Base-by-base conservation (phyloP, 805 yeast species). In the Maudiozyma pseudohumilis region DNA sequence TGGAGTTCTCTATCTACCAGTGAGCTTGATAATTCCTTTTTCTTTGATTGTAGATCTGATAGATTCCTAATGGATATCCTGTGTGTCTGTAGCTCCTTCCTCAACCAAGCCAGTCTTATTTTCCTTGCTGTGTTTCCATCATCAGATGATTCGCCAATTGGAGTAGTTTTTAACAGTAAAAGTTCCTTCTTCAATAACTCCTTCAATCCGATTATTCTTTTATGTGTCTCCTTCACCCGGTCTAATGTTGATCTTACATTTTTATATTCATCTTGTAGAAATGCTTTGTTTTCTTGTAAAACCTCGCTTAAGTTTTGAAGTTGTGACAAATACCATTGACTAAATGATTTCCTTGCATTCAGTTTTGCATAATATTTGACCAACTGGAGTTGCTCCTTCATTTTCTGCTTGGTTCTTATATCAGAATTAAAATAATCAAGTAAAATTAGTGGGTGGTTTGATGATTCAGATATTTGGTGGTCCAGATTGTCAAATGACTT, bases 281-380 rank as follows among this genome's bases (percentile, higher is more conserved):
- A 21, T 2, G 40, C 26, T 2, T 54, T 26, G 35, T 59, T 57
- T 29, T 57, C 64, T 12, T 40, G 29, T 16, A 60, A 33, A 7
- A 55, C 61, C 17, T 34, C 53, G 23, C 68, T 48, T 12, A 77
- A 59, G 29, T 73, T 75, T 18, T 62, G 59, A 5, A 71, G 49
- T 33, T 76, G 65, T 42, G 73, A 72, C 10, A 62, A 52, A 42
- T 83, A 59, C 86, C 85, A 78, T 35, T 68, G 70, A 45, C 72
- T 73, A 83, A 84, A 78, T 0, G 70, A 69, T 27, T 65, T 67
- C 40, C 63, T 65, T 0, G 83, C 74, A 47, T 72, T 73, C 22
- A 67, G 61, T 22, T 75, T 62, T 1, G 82, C 65, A 41, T 58
- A 70, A 22, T 65, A 69, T 48, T 74, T 74, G 30, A 77, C 58